Evolutionary conservation across 2,329 filamentous ascomycete species (phyloP).

Genomic region (Alternaria brassicae): DNA sequence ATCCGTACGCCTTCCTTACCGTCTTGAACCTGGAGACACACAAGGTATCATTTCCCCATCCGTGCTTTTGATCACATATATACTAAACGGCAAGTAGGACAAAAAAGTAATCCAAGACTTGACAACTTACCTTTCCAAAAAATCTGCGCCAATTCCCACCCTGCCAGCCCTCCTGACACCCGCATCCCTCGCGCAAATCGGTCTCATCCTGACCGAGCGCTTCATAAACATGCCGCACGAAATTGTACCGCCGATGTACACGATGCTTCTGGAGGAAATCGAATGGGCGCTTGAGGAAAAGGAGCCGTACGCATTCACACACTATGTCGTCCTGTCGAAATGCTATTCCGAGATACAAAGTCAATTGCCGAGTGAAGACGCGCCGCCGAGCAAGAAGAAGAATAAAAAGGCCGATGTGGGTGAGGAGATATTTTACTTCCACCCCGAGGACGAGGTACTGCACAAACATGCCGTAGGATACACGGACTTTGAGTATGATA

Average conservation of each 20-base stretch:
- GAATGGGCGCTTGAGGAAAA: conserved; percentile 85
- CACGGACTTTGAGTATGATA: conserved; percentile 78
- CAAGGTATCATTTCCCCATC: conserved; percentile 51
- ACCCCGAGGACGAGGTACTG: conserved; percentile 92
- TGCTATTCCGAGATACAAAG: conserved; percentile 91
- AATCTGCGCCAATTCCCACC: conserved; percentile 60
- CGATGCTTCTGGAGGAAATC: conserved; percentile 91
- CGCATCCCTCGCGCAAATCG: conserved; percentile 64
- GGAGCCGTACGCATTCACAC: conserved; percentile 90
- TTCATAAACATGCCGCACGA: conserved; percentile 97
- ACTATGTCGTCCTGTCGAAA: conserved; percentile 91
- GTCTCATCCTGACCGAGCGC: conserved; percentile 87
- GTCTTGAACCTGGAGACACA: conserved; percentile 84
- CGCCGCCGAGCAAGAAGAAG: conserved; percentile 53
- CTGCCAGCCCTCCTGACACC: conserved; percentile 49
- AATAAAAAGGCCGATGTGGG: conserved; percentile 46
- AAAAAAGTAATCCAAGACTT: conserved; percentile 76
- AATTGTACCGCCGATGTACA: conserved; percentile 91
- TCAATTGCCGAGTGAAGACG: conserved; percentile 65
- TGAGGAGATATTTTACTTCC: conserved; percentile 81
- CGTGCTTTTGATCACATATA: too few relatives aligned
- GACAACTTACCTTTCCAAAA: conserved; percentile 71
- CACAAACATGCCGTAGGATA: conserved; percentile 75
- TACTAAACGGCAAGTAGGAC: conserved; percentile 53
- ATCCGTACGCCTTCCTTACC: conserved; percentile 91